Conservation (phyloP, 306 rosid genomes). For the Astragalus membranaceus region DNA sequence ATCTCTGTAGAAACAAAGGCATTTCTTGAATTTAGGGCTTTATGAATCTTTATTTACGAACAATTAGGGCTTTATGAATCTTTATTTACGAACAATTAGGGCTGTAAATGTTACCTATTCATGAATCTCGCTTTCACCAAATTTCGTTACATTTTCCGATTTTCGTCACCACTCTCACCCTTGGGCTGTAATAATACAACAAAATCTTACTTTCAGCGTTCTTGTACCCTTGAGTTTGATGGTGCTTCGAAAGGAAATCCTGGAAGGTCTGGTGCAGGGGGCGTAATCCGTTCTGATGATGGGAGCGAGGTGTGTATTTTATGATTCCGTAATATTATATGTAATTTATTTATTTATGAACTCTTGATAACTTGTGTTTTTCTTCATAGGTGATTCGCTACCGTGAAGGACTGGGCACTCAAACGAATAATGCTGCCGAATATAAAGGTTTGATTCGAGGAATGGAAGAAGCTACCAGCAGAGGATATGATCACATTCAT, state of each 20-base stretch:
- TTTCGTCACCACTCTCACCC: too few species aligned
- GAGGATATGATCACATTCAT: slow-evolving; percentile 53
- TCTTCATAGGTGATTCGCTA: slow-evolving; percentile 47
- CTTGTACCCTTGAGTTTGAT: slow-evolving; percentile 65
- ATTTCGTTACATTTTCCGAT: too few species aligned
- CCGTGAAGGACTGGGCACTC: slow-evolving; percentile 72
- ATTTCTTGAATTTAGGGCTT: too few species aligned
- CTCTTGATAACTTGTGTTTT: not conserved
- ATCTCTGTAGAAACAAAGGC: too few species aligned
- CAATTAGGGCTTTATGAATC: too few species aligned
- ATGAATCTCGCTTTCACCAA: too few species aligned
- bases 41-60: too few species aligned
- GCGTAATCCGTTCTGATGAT: slow-evolving; percentile 63
- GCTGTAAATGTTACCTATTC: too few species aligned
- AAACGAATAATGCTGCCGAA: slow-evolving; percentile 72
- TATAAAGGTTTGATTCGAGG: slow-evolving; percentile 73
- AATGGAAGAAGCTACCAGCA: slow-evolving; percentile 49
- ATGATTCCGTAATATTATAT: too few species aligned
- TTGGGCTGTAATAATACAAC: not conserved
- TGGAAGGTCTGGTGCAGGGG: slow-evolving; percentile 86
- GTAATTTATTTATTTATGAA: not conserved
- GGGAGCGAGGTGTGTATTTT: slow-evolving; percentile 45
- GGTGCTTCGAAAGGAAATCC: slow-evolving; percentile 95
- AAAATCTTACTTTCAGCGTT: slow-evolving; percentile 29
- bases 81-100: too few species aligned